A percentile compares a stretch with the other conserved stretches of the same genome.
Conservation (phyloP, 78 protist species). For the Blattamonas nauphoetae region DNA sequence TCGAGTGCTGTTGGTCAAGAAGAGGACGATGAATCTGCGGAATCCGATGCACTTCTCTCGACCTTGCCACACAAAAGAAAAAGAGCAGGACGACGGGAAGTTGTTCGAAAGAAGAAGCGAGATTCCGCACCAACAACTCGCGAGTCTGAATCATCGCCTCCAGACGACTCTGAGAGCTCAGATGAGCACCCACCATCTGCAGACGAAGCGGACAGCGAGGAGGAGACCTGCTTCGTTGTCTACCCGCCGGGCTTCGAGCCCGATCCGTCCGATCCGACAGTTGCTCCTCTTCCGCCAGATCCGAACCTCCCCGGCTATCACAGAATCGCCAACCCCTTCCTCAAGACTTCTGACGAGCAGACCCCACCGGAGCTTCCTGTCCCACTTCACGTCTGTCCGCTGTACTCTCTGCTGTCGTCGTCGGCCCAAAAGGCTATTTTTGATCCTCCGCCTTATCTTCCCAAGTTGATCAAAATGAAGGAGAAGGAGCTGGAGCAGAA, state of each 20-base stretch:
- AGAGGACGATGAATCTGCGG: neutral
- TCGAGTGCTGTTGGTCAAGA: no score
- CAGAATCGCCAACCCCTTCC: neutral
- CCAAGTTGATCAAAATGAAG: neutral
- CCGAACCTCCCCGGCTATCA: neutral
- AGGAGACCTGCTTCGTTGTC: neutral
- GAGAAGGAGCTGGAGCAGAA: neutral
- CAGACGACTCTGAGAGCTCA: neutral
- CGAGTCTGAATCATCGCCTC: neutral
- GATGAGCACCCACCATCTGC: neutral
- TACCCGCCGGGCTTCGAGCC: neutral
- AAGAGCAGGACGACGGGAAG: neutral
- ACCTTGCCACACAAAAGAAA: neutral
- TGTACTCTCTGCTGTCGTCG: slow-evolving; percentile 71
- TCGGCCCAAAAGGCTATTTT: slow-evolving; percentile 69
- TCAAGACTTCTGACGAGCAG: neutral
- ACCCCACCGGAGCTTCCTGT: neutral
- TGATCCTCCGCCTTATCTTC: slow-evolving; percentile 12
- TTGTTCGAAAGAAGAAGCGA: neutral
- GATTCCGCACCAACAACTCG: neutral
- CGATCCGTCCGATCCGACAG: neutral
- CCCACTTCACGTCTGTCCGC: slow-evolving; percentile 72
- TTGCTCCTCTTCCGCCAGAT: neutral
- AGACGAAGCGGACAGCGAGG: slow-evolving; percentile 9
- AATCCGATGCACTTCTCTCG: neutral